Base-by-base conservation (phyloP, 257 asterid genomes). In the Plectranthus barbatus region DNA sequence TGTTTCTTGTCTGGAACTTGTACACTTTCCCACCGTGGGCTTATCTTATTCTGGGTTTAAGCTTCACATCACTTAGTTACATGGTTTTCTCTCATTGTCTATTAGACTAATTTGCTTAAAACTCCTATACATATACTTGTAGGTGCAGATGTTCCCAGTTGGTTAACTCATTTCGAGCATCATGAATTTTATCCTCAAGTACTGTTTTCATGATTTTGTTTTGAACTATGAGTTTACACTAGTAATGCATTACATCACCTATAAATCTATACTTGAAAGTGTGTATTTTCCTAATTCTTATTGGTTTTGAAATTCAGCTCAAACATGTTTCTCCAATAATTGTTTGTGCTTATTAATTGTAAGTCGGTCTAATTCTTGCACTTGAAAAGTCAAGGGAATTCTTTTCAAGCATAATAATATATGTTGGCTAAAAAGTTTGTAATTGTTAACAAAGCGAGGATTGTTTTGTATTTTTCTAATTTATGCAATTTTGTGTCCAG, bases 401-500 rank as follows among this genome's bases (percentile, higher is more conserved):
- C 33, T 37, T 31, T 37, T 47, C 24, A 60, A 71, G 33, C 47
- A 17, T 8, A 1, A 50, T 13, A 59, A 45, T 75, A 68, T 15
- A 44, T 11, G 54, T 56, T 58, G 20, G 24, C 52, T 39, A 8
- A 20, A 7, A 52, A 64, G 60, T 33, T 26, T 39, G 52, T 13
- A 40, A 17, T 40, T 34, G 56, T 49, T 64, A 49, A 33, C n/a
- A 57, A 67, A 44, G 24, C 26, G 34, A 12, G 23, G 21, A 11
- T 62, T 33, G 62, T 56, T 40, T 46, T 66, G 6, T 13, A 20
- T 65, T 48, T 65, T n/a, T 69, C 79, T 23, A 34, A 67, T 23
- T 56, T 42, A 15, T 76, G 68, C 86, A 93, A 97, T 97, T 91
- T 56, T n/a, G n/a, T n/a, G n/a, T n/a, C n/a, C n/a, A n/a, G n/a